Evolutionary conservation across 495 filamentous ascomycete genomes (phyloP), one percentile per base, ranked within the genome.

Genomic region (Hypoxylon fuscum): DNA sequence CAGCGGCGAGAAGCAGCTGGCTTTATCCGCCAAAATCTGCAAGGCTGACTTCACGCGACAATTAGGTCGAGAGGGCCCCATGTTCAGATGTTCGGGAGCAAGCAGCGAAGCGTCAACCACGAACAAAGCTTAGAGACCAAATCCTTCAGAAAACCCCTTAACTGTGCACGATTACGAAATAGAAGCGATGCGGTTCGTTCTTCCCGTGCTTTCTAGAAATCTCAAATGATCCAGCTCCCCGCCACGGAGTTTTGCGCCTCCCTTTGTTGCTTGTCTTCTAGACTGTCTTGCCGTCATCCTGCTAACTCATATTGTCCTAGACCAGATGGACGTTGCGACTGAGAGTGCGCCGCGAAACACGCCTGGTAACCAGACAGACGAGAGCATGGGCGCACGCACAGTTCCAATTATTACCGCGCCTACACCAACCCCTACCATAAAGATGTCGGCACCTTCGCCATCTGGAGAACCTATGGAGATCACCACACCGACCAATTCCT

Each of bases 381-480:
- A 79, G 18, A 60, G 68, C 59, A 74, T 79, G 72, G 76, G 76
- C 53, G 71, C 68, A 50, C 76, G 79, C 59, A 79, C 75, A 32
- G 67, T 81, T 14, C 78, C 79, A n/a, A 80, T 81, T 50, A 76
- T 79, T 37, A 75, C 77, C 42, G 52, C 54, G 41, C 27, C 69
- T 45, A 68, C 63, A 29, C 60, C 66, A 37, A 72, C 58, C 35
- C 79, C 79, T 42, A 79, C 73, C 31, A 80, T 81, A 61, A 73
- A 79, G 56, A 81, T 76, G 69, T 81, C 79, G 53, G 76, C 77
- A 38, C 78, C 79, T 25, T 79, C 78, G 15, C 78, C 78, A 27
- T 53, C 55, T 40, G 77, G 79, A 49, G 79, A 81, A 38, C 79
- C 79, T 8, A 82, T 82, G 79, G 79, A 82, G 20, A 78, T 81